A percentile compares a stretch with the other conserved stretches of the same genome.
phyloP scores from a whole-genome alignment of 2,329 filamentous ascomycete genomes.

The Chaetomium sp. region DNA sequence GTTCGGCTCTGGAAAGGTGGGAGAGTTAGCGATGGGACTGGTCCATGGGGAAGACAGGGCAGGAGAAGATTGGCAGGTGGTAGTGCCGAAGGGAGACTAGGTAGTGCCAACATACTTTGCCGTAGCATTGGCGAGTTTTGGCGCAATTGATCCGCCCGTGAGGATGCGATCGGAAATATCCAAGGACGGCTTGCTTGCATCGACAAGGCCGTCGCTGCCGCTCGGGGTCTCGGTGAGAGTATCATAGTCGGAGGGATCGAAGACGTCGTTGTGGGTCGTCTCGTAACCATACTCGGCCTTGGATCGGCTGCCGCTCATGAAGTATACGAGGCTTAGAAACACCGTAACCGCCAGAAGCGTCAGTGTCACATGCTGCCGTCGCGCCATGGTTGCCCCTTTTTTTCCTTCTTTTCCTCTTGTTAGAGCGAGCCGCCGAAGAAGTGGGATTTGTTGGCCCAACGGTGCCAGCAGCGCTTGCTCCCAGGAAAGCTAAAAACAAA shows the following conservation, averaged over 20 bases:
- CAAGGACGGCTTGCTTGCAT: constrained; percentile 23
- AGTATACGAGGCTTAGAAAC: constrained; percentile 53
- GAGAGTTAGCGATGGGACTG: not conserved
- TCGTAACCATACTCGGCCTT: constrained; percentile 1
- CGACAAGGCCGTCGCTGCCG: constrained; percentile 4
- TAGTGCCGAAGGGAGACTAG: constrained; percentile 7
- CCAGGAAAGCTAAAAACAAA: not conserved
- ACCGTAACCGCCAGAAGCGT: constrained; percentile 49
- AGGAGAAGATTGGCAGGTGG: not conserved
- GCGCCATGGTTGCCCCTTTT: constrained; percentile 39
- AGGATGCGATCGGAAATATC: constrained; percentile 47
- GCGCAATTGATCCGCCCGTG: constrained; percentile 65
- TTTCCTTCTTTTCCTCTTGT: not conserved
- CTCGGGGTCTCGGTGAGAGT: constrained; percentile 8
- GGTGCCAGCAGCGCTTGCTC: not conserved
- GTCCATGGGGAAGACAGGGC: constrained; percentile 10
- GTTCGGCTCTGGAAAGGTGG: constrained; percentile 44
- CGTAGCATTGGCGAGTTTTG: constrained; percentile 77
- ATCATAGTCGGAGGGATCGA: constrained; percentile 11
- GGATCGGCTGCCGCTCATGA: constrained; percentile 38
- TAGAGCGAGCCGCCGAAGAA: not conserved
- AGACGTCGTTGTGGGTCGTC: not conserved
- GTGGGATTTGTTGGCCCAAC: not conserved
- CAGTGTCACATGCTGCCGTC: constrained; percentile 46
- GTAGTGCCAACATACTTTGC: constrained; percentile 50